Percentiles rank a stretch among this genome's conserved stretches.
Conservation (phyloP, 306 rosid species). For the Inga leiocalycina region DNA sequence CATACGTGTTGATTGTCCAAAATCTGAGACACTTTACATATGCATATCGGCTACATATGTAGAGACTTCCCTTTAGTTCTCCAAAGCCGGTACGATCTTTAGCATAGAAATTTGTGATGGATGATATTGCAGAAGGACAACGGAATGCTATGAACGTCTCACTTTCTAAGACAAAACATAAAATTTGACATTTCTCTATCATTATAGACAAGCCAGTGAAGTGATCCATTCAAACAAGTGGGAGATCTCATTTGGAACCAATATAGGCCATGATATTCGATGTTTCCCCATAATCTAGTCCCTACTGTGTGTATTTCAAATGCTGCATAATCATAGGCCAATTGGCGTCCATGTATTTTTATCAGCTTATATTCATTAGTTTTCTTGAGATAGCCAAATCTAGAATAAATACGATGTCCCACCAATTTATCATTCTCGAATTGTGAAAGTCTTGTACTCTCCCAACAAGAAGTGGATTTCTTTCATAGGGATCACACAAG, state of each 20-base stretch:
- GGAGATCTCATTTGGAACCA: background rate
- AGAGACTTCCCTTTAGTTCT: no score
- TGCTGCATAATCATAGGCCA: background rate
- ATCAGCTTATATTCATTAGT: slow-evolving; percentile 20
- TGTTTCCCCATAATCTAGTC: background rate
- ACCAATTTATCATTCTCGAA: background rate
- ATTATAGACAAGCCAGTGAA: slow-evolving; percentile 2
- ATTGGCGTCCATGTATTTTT: background rate
- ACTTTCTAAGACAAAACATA: slow-evolving; percentile 20
- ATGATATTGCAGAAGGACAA: background rate
- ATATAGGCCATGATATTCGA: background rate
- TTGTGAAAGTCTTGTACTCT: slow-evolving; percentile 25
- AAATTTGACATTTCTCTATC: accelerated
- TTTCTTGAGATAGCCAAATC: slow-evolving; percentile 16
- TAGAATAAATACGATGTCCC: background rate
- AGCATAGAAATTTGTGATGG: no score
- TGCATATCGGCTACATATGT: no score
- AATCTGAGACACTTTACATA: no score
- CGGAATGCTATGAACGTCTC: slow-evolving; percentile 30
- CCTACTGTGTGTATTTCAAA: slow-evolving; percentile 22
- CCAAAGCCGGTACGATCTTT: no score
- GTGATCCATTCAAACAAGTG: slow-evolving; percentile 21
- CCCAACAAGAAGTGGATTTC: slow-evolving; percentile 21
- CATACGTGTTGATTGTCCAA: no score
- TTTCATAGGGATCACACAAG: background rate